phyloP scores from a whole-genome alignment of 2,329 filamentous ascomycete species.

The Scedosporium minutisporum region DNA sequence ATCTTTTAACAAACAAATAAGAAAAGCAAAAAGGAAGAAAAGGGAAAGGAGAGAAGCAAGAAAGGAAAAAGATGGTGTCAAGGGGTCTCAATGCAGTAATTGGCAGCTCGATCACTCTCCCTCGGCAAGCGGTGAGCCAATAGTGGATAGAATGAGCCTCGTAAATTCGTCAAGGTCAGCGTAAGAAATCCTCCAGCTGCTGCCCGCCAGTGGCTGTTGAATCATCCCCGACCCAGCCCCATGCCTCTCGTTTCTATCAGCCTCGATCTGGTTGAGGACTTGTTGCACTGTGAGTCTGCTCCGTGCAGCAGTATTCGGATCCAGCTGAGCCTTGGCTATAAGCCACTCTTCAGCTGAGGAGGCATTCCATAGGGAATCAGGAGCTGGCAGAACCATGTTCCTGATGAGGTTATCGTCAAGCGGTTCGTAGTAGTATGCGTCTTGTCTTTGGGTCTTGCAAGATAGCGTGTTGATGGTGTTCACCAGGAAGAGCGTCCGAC shows the following conservation, averaged over 20 bases:
- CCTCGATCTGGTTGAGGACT: background rate
- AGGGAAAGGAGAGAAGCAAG: background rate
- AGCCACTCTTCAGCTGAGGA: constrained; percentile 3
- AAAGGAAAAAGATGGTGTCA: background rate
- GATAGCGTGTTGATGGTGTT: constrained; percentile 6
- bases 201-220: background rate
- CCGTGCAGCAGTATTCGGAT: background rate
- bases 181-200: background rate
- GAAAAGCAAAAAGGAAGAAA: background rate
- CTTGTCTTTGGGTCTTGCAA: constrained; percentile 3
- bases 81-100: background rate
- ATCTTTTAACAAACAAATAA: background rate
- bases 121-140: background rate
- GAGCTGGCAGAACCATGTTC: constrained; percentile 1
- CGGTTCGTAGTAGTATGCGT: constrained; percentile 1
- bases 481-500: constrained; percentile 2
- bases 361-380: constrained; percentile 1
- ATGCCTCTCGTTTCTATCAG: background rate
- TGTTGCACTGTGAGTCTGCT: background rate
- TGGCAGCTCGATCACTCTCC: background rate
- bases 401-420: background rate
- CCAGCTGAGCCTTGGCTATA: background rate
- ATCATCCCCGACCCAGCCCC: background rate
- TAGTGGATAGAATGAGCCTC: background rate
- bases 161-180: constrained; percentile 1